Conservation (phyloP, 257 asterid species). For the Ajuga chamaepitys region DNA sequence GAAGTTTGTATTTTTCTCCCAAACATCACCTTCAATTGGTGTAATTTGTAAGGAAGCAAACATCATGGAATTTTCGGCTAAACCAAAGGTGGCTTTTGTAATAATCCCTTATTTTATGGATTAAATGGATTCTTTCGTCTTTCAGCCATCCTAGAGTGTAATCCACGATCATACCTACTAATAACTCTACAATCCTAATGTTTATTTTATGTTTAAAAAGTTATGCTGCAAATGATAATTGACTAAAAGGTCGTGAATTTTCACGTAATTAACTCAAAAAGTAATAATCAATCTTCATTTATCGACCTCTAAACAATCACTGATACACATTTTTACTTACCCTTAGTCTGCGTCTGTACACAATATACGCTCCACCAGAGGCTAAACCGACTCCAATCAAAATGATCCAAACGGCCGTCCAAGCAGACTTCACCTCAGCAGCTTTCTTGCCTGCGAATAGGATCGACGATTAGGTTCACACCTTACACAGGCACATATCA, state of each 20-base stretch:
- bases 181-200: background rate
- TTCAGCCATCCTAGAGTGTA: too few species aligned
- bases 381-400: constrained; percentile 54
- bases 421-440: constrained; percentile 54
- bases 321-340: constrained; percentile 30
- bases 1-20: too few species aligned
- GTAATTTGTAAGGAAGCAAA: too few species aligned
- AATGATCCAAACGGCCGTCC: constrained; percentile 71
- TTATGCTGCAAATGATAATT: too few species aligned
- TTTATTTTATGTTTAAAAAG: too few species aligned
- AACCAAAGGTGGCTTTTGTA: background rate
- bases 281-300: background rate
- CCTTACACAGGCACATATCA: background rate
- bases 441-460: constrained; percentile 42
- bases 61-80: too few species aligned
- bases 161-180: too few species aligned
- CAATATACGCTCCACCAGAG: constrained; percentile 54
- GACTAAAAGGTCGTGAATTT: too few species aligned
- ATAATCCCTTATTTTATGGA: background rate
- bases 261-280: too few species aligned
- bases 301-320: background rate
- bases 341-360: constrained; percentile 67
- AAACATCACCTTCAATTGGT: too few species aligned
- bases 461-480: background rate
- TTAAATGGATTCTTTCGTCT: background rate